A percentile compares a stretch with the other conserved stretches of the same genome.
Evolutionary conservation across 176 grass and related monocot species (phyloP).

Genomic region (Tuctoria greenei): DNA sequence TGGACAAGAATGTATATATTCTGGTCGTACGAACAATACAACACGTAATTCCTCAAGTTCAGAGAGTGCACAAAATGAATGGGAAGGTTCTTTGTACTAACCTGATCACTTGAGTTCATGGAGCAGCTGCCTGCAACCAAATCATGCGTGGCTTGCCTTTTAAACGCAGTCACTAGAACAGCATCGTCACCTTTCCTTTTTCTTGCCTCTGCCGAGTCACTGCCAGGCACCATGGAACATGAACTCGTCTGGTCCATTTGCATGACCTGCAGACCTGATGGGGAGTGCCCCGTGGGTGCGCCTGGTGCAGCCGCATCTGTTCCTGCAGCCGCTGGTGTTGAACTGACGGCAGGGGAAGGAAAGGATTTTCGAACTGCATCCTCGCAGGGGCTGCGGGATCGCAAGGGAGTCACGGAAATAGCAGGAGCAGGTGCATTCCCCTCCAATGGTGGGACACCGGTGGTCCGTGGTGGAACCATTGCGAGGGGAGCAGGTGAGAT

Average conservation of each 20-base stretch:
- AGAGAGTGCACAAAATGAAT: background rate
- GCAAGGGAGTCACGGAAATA: background rate
- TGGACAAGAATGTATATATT: background rate
- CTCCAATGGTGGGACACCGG: background rate
- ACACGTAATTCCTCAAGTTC: background rate
- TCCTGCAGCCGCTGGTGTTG: background rate
- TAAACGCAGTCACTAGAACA: background rate
- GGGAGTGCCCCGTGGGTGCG: background rate
- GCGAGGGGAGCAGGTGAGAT: background rate
- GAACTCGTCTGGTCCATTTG: background rate
- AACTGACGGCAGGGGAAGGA: background rate
- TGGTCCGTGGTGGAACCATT: background rate
- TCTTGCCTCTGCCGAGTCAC: constrained; percentile 9
- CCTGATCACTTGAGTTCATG: constrained; percentile 6
- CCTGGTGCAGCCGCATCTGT: background rate
- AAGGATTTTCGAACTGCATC: constrained; percentile 21
- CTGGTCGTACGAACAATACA: background rate
- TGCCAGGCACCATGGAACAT: background rate
- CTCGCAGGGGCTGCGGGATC: background rate
- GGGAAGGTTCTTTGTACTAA: background rate
- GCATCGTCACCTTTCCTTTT: constrained; percentile 20
- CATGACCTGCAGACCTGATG: background rate
- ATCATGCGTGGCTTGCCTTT: background rate
- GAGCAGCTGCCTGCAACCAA: background rate
- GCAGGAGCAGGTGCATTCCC: background rate